These are phyloP conservation scores for Paramecium sexaurelia DNA, from an alignment of 73 alveolate species.

Conservation along the genomic window DNA sequence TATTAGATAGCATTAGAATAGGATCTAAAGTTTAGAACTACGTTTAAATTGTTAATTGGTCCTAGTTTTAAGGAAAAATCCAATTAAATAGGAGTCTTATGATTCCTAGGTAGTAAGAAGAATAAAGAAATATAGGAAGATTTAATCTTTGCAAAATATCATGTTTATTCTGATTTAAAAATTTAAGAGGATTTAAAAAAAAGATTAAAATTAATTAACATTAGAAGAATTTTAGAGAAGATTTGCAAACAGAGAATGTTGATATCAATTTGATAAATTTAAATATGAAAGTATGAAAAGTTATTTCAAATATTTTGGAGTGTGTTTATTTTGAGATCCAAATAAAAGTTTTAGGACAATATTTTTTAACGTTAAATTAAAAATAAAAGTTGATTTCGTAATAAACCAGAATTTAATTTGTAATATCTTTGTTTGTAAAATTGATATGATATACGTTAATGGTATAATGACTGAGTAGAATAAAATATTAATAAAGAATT, in stretches of 20 bases:
- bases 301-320: neutral
- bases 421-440: neutral
- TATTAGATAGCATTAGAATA: slow-evolving; percentile 57
- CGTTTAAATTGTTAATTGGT: slow-evolving; percentile 86
- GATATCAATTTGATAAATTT: neutral
- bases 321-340: neutral
- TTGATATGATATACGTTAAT: neutral
- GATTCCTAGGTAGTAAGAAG: neutral
- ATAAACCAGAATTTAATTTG: neutral
- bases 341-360: neutral
- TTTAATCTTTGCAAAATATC: neutral
- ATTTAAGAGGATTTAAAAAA: neutral
- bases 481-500: neutral
- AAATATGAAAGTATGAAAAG: neutral
- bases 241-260: neutral
- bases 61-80: neutral
- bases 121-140: neutral
- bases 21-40: neutral
- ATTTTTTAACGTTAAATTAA: neutral
- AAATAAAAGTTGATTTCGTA: neutral
- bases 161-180: neutral
- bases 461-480: neutral
- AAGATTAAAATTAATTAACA: neutral
- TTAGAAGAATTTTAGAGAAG: neutral
- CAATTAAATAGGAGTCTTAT: neutral